Base-by-base conservation (phyloP, 495 filamentous ascomycete species). In the Tuber melanosporum region DNA sequence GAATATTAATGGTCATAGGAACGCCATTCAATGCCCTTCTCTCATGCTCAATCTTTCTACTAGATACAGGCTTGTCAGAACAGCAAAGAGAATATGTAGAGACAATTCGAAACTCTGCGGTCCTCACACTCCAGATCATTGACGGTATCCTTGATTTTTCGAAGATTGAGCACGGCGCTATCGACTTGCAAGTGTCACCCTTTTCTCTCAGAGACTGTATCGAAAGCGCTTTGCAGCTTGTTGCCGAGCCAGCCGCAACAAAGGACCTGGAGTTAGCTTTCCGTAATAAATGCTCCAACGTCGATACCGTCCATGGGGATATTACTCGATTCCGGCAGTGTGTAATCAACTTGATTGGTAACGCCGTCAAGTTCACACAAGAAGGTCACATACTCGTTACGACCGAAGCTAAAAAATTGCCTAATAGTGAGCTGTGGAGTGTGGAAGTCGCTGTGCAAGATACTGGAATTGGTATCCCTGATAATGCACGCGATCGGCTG, bases 81-180 rank as follows among this genome's bases (percentile, higher is more conserved):
- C 90, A 92, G 75, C 91, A 92, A 79, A 81, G 81, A 73, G 82
- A 83, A 77, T 83, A 83, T 70, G 82, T 83, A 20, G 82, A 91
- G 81, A 91, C 90, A n/a, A 91, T 92, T 75, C 87, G 90, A 74
- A 89, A 89, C 70, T 91, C 89, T 73, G 90, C 91, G 10, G 90
- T 90, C 70, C 89, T 91, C 72, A 86, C 91, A 6, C 87, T 90
- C 10, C 88, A 91, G 76, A 84, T 92, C 78, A 91, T 92, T 76
- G 91, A 92, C 80, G 91, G 92, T 76, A 92, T 92, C 74, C 82
- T 92, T 14, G 91, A 92, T 82, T 88, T 92, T 3, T 91, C 90
- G 22, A 88, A 91, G 76, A 89, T 91, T 32, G 91, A 92, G 81
- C 90, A 91, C 36, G 90, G 91, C 39, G 91, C 91, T 82, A 91